phyloP scores from a whole-genome alignment of 108 stramenopile species.

The Fragilaria radians region DNA sequence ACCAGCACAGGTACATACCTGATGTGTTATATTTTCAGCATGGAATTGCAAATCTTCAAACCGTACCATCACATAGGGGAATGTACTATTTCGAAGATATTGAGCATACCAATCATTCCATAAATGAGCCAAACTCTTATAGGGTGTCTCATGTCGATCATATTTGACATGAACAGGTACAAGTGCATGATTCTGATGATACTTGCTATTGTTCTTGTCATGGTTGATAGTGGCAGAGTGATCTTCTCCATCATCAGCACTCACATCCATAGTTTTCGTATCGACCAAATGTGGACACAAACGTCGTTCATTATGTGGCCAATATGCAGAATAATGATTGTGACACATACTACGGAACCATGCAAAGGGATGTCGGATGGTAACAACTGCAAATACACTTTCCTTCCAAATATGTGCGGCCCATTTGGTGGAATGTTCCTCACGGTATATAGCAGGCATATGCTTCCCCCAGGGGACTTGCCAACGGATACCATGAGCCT shows the following conservation, averaged over 20 bases:
- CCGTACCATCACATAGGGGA: conserved; percentile 74
- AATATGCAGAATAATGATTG: conserved; percentile 53
- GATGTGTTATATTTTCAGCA: conserved; percentile 39
- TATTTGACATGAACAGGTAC: conserved; percentile 47
- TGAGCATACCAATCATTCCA: conserved; percentile 72
- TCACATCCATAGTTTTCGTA: background rate
- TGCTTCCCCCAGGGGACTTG: conserved; percentile 51
- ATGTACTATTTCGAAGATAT: conserved; percentile 46
- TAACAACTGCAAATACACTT: conserved; percentile 59
- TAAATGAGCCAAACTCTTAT: conserved; percentile 45
- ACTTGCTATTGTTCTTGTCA: background rate
- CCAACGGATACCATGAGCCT: background rate
- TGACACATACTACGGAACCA: conserved; percentile 78
- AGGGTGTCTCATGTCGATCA: conserved; percentile 35
- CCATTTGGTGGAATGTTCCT: conserved; percentile 36
- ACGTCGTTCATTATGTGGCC: conserved; percentile 22
- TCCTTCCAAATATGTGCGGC: conserved; percentile 40
- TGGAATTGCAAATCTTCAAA: conserved; percentile 83
- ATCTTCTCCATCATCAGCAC: too few species aligned
- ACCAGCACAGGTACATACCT: conserved; percentile 64
- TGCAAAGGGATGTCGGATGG: conserved; percentile 56
- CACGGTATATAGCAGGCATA: conserved; percentile 47
- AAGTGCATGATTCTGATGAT: background rate
- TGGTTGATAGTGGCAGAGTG: too few species aligned
- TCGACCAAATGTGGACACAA: conserved; percentile 5